phyloP scores from a whole-genome alignment of 2,329 filamentous ascomycete genomes.

The Diplocarpon rosae region DNA sequence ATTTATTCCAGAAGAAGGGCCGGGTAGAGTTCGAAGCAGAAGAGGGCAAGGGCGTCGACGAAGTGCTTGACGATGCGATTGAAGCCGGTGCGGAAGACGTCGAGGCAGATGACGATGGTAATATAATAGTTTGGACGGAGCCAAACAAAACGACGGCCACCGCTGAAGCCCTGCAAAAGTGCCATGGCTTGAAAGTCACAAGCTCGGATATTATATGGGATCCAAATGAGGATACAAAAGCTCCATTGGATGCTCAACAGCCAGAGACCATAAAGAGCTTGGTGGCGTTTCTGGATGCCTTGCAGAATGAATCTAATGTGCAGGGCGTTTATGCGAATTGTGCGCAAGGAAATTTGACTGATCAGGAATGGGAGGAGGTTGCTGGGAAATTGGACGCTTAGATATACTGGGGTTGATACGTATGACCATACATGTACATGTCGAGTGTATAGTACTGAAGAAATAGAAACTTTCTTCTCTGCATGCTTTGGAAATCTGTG shows the following conservation, averaged over 20 bases:
- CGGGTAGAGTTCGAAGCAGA: constrained; percentile 57
- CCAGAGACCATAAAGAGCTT: constrained; percentile 43
- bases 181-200: constrained; percentile 55
- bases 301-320: constrained; percentile 61
- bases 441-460: constrained; percentile 12
- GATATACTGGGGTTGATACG: constrained; percentile 5
- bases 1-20: constrained; percentile 77
- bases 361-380: constrained; percentile 44
- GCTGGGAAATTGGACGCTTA: constrained; percentile 39
- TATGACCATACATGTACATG: constrained; percentile 8
- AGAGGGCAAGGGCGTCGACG: constrained; percentile 44
- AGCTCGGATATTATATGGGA: constrained; percentile 77
- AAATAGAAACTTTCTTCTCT: background rate
- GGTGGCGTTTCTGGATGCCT: constrained; percentile 43
- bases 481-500: background rate
- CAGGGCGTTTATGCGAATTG: constrained; percentile 72
- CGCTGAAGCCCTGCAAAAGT: constrained; percentile 50
- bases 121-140: constrained; percentile 60
- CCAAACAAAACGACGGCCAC: constrained; percentile 53
- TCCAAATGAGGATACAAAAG: constrained; percentile 68
- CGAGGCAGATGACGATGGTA: constrained; percentile 54
- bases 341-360: constrained; percentile 37
- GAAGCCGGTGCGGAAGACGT: constrained; percentile 75
- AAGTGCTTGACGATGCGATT: constrained; percentile 69
- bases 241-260: constrained; percentile 44